A percentile compares a stretch with the other conserved stretches of the same genome.
phyloP scores from a whole-genome alignment of 2,329 filamentous ascomycete species.

The Helotiales sp. region DNA sequence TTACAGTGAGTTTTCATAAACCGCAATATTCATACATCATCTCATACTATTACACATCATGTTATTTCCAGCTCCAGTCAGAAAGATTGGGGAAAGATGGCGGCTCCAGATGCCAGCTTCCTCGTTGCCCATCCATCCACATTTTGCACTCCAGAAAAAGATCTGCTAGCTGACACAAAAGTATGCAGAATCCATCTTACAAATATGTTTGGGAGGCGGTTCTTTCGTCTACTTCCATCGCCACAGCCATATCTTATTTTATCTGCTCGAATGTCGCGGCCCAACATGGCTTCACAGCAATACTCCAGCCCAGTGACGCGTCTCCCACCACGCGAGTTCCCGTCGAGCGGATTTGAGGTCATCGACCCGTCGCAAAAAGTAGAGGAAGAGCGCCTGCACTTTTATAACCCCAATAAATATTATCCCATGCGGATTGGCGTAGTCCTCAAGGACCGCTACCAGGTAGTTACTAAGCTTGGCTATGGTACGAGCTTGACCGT shows the following conservation, averaged over 20 bases:
- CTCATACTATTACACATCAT: too few species aligned
- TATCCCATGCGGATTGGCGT: conserved; percentile 21
- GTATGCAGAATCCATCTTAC: too few species aligned
- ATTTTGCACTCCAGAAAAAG: too few species aligned
- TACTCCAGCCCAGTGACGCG: background rate
- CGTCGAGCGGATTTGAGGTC: conserved; percentile 14
- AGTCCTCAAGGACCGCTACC: conserved; percentile 21
- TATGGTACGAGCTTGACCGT: conserved; percentile 27
- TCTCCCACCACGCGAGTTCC: conserved; percentile 11
- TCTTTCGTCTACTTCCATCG: conserved; percentile 13
- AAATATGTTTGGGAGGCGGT: conserved; percentile 14
- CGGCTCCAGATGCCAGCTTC: too few species aligned
- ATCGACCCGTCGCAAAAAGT: conserved; percentile 14
- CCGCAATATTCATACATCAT: too few species aligned
- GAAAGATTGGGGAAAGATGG: too few species aligned
- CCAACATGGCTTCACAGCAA: conserved; percentile 9
- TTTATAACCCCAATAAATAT: conserved; percentile 17
- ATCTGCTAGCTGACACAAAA: too few species aligned
- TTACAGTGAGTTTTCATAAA: too few species aligned
- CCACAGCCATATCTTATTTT: conserved; percentile 6
- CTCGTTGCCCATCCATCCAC: too few species aligned
- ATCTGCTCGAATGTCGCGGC: conserved; percentile 6
- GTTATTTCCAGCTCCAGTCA: too few species aligned
- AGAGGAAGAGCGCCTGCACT: conserved; percentile 20
- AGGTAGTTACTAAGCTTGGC: conserved; percentile 22